These are phyloP conservation scores for Diaporthe humulicola DNA, from an alignment of 2,329 filamentous ascomycete genomes.

Conservation along the genomic window DNA sequence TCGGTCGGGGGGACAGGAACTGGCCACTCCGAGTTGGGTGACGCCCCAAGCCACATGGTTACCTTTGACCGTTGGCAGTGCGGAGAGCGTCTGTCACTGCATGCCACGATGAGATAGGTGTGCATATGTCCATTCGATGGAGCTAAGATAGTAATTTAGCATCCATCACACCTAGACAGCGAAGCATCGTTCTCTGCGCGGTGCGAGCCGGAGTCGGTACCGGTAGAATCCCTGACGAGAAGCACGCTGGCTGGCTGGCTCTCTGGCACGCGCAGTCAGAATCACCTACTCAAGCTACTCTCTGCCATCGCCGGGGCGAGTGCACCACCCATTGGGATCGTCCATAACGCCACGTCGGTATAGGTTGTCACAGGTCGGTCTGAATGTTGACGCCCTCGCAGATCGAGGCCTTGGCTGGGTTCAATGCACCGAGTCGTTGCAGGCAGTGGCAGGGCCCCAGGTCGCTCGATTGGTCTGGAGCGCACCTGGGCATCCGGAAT, in stretches of 20 bases:
- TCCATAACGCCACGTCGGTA: slow-evolving; percentile 23
- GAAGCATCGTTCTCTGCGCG: not conserved
- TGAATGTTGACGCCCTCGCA: slow-evolving; percentile 30
- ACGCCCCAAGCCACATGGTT: slow-evolving; percentile 38
- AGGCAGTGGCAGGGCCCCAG: slow-evolving; percentile 54
- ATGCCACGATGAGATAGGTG: not conserved
- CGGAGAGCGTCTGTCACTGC: not conserved
- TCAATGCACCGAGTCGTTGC: slow-evolving; percentile 59
- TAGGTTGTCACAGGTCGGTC: slow-evolving; percentile 44
- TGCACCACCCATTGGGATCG: slow-evolving; percentile 12
- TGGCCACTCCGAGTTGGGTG: slow-evolving; percentile 1
- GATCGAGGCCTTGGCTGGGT: slow-evolving; percentile 40
- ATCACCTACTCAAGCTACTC: slow-evolving; percentile 19
- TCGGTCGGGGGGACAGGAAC: not conserved
- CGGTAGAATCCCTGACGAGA: not conserved
- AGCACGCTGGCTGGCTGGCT: not conserved
- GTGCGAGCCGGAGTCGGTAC: not conserved
- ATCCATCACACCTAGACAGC: not conserved
- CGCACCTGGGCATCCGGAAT: slow-evolving; percentile 38
- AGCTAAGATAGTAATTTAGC: not conserved
- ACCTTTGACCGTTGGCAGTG: slow-evolving; percentile 11
- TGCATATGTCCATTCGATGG: not conserved
- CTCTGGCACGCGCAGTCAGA: not conserved
- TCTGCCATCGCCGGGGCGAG: slow-evolving; percentile 31
- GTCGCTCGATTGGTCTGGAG: slow-evolving; percentile 53